Base-by-base conservation (phyloP, 306 rosid species). In the Oemleria cerasiformis region DNA sequence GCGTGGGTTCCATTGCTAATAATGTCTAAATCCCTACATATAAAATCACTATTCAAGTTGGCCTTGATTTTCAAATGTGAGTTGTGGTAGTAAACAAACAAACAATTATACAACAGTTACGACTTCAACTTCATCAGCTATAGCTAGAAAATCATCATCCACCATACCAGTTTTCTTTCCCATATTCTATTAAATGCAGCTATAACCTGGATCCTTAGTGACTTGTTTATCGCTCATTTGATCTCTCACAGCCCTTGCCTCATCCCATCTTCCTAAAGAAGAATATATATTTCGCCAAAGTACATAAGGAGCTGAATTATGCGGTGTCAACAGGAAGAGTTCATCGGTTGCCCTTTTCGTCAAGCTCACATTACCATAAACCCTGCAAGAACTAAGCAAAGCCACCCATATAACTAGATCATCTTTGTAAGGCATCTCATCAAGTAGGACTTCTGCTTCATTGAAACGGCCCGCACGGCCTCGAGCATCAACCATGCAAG, bases 371-470 rank as follows among this genome's bases (percentile, higher is more conserved):
- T 91, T 85, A 64, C 74, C 80, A 78, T 91, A 90, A 65, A 85
- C 68, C 40, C 97, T 84, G 63, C 95, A 88, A 65, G 92, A 86
- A 71, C 95, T 91, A 41, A 91, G 87, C 74, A 91, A 89, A 67
- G 88, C 95, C 71, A 88, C 90, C 95, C 97, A 91, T n/a, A 91
- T 77, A 65, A 91, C 71, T 14, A 95, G 84, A 73, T 88, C 97
- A 75, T 88, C 87, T 73, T 86, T 84, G 75, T 77, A 81, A 15
- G 95, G 89, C 87, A 83, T 85, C 36, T 76, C 76, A 49, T 88
- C 89, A 45, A 91, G 59, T 71, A 91, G 77, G 43, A 63, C 74
- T 76, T 91, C 95, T 54, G 75, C 92, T 83, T 85, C 97, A 19
- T 78, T 62, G 68, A 91, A 91, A 64, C 84, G 82, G 53, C 88